Evolutionary conservation across 225 moss, liverwort and hornwort species (phyloP).

Genomic region (Polytrichum formosum): DNA sequence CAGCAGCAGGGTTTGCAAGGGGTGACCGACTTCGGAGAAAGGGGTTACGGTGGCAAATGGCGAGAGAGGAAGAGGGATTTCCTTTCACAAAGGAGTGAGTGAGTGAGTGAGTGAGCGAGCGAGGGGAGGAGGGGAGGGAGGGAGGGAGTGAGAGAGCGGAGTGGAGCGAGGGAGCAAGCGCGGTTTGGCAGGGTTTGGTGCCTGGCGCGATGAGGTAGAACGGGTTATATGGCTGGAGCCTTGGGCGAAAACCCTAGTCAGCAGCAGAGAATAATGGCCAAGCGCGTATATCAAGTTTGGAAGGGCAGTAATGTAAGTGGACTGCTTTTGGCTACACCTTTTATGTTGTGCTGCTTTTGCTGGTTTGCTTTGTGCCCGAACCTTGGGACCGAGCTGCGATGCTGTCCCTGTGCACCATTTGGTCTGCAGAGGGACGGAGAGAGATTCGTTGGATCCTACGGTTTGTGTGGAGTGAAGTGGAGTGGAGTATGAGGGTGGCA

Average conservation of each 20-base stretch:
- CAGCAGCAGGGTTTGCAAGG: too few relatives aligned
- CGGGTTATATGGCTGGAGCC: constrained; percentile 15
- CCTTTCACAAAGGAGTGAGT: neutral
- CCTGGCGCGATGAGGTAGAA: constrained; percentile 15
- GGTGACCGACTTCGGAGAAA: too few relatives aligned
- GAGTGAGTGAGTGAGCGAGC: constrained; percentile 16
- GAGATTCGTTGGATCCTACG: too few relatives aligned
- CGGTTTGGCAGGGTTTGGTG: constrained; percentile 2
- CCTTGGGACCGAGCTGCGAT: too few relatives aligned
- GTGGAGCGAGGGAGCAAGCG: neutral
- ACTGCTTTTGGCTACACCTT: too few relatives aligned
- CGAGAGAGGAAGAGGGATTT: neutral
- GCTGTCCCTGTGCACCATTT: too few relatives aligned
- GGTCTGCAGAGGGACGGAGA: too few relatives aligned
- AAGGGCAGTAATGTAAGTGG: constrained; percentile 92
- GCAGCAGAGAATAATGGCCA: constrained; percentile 41
- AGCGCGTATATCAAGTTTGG: constrained; percentile 96
- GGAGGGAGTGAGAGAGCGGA: neutral
- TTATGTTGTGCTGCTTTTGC: neutral
- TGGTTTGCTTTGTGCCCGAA: neutral
- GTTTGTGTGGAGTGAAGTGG: too few relatives aligned
- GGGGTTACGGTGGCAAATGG: neutral
- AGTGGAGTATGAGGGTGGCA: too few relatives aligned
- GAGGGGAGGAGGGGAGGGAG: neutral
- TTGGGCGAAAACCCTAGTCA: constrained; percentile 42